Base-by-base conservation (phyloP, 495 filamentous ascomycete species). In the Pyrenula aspistea region DNA sequence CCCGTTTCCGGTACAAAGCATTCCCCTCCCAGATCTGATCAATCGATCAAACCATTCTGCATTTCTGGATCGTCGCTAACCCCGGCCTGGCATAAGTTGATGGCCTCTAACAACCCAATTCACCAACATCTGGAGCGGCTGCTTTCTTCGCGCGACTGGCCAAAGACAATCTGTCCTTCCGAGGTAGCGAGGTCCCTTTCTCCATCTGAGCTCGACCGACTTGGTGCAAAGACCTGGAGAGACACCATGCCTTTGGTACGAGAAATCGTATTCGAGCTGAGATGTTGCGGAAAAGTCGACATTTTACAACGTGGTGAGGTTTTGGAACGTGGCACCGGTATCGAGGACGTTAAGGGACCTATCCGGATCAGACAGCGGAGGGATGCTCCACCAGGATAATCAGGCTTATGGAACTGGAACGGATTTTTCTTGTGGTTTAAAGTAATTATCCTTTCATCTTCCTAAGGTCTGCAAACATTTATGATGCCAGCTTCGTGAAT, bases 401-500 rank as follows among this genome's bases (percentile, higher is more conserved):
- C n/a, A n/a, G n/a, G n/a, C n/a, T n/a, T n/a, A n/a, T n/a, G n/a
- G n/a, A n/a, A n/a, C n/a, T n/a, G n/a, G n/a, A n/a, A n/a, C n/a
- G n/a, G n/a, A n/a, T n/a, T n/a, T n/a, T n/a, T n/a, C n/a, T n/a
- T n/a, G n/a, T n/a, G n/a, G n/a, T n/a, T n/a, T n/a, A n/a, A n/a
- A n/a, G n/a, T n/a, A n/a, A n/a, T n/a, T n/a, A n/a, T n/a, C n/a
- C n/a, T n/a, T n/a, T n/a, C n/a, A n/a, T n/a, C n/a, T n/a, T n/a
- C n/a, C n/a, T n/a, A n/a, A n/a, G n/a, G n/a, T n/a, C n/a, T n/a
- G n/a, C n/a, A n/a, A n/a, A n/a, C n/a, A n/a, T n/a, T n/a, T n/a
- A n/a, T n/a, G n/a, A n/a, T n/a, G n/a, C n/a, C 4, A 95, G 62
- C 68, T 63, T 85, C 2, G 86, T 85, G 60, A 96, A 95, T 53